Evolutionary conservation across 495 filamentous ascomycete species (phyloP), one percentile per base, ranked within the genome.

Genomic region (Penicillium cataractarum): DNA sequence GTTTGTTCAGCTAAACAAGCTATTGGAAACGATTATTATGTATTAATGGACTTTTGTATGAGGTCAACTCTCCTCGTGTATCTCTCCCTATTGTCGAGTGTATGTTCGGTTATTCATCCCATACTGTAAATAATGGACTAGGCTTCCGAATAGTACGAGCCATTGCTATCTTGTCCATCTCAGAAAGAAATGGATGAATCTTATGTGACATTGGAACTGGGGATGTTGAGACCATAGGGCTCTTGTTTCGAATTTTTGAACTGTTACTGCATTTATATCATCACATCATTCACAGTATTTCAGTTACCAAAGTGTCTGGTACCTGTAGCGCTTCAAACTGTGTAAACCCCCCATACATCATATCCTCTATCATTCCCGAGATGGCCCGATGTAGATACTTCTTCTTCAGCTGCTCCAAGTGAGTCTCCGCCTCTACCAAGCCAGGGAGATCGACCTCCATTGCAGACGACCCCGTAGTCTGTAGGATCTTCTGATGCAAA

Each of bases 291-390:
- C 29, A 60, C 33, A 35, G 9, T 27, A 63, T 54, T 9, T 44
- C 60, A 17, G 51, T 63, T 48, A 61, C 58, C 49, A 65, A 57
- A 24, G 50, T 54, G 21, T 66, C 63, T 4, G 56, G 8, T 13
- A 57, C 13, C n/a, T n/a, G n/a, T n/a, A n/a, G n/a, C 8, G 26
- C 44, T 26, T 62, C 58, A 52, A 52, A 60, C 48, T 49, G 64
- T 37, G 63, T 35, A 42, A 50, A 39, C 7, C 57, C 62, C n/a
- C 61, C 57, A 44, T 66, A 65, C 49, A 71, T 63, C 57, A 76
- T 73, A 63, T 76, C 73, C 40, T 76, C 68, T 51, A 76, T 73
- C 73, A 74, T 76, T 0, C 61, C 68, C n/a, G 71, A 40, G 4
- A 74, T 65, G n/a, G 68, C 71, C 10, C 67, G 64, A 27, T 76